Base-by-base conservation (phyloP, 352 stramenopile species). In the Globisporangium lucens region DNA sequence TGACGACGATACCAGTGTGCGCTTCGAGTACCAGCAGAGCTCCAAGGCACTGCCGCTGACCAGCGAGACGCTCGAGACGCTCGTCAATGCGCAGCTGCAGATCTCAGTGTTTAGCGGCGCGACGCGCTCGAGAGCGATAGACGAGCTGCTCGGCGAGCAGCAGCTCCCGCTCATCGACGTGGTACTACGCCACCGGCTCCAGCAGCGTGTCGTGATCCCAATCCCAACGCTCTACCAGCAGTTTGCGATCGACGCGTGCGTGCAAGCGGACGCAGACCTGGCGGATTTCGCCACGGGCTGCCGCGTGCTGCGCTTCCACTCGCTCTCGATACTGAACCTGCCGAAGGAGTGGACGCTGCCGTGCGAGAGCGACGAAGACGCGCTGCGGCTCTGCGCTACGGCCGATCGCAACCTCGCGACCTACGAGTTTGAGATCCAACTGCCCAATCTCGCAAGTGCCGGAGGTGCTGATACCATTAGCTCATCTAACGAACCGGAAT, bases 341-440 rank as follows among this genome's bases (percentile, higher is more conserved):
- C 83, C 83, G 15, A 46, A 33, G 10, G 77, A 90, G 29, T 91
- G 83, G 83, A 85, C 62, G 15, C 22, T 79, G 24, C 30, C 69
- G 17, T 75, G 78, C 38, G 68, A 67, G 35, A 82, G 52, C 52
- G 80, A 90, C 41, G 82, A 89, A 2, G 82, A 89, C 29, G 83
- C 82, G 0, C 6, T 79, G n/a, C 68, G 70, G 3, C 22, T 78
- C 33, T 87, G 78, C 61, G 70, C 60, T 0, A 60, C 76, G 0
- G 15, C 66, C 0, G 81, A 90, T 17, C 67, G 74, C 8, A 90
- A 89, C 52, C 33, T 72, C 0, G 77, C 78, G 4, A 65, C 56
- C 4, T 91, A 89, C 68, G 80, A 90, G 12, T 41, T 91, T 20
- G 77, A 87, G 35, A 66, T 87, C n/a, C 33, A 43, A 24, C 41